A percentile compares a stretch with the other conserved stretches of the same genome.
Conservation (phyloP, 2,329 filamentous ascomycete species). For the Fusarium sp. region DNA sequence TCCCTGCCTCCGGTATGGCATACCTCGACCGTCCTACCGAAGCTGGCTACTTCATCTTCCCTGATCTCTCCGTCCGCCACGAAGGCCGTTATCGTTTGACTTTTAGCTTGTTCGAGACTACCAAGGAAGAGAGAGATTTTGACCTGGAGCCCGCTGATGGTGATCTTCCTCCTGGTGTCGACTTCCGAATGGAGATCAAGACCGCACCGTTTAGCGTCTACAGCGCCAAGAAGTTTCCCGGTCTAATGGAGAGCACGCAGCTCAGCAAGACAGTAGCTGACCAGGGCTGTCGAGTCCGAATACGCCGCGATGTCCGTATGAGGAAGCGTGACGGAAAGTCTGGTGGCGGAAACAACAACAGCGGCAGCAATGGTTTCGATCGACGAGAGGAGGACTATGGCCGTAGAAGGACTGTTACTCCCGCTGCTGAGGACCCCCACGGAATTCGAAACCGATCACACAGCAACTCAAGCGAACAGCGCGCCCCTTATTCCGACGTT, state of each 20-base stretch:
- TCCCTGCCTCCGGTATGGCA: slow-evolving; percentile 93
- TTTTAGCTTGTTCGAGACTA: slow-evolving; percentile 93
- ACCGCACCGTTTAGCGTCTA: slow-evolving; percentile 87
- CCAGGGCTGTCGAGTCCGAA: slow-evolving; percentile 95
- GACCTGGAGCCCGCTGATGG: slow-evolving; percentile 63
- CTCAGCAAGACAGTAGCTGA: slow-evolving; percentile 93
- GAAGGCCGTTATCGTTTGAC: slow-evolving; percentile 92
- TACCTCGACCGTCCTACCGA: slow-evolving; percentile 87
- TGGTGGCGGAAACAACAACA: slow-evolving; percentile 53
- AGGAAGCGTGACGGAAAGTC: slow-evolving; percentile 80
- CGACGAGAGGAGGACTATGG: slow-evolving; percentile 73
- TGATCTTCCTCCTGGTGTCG: slow-evolving; percentile 66
- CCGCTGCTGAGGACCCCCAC: slow-evolving; percentile 47
- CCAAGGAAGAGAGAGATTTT: slow-evolving; percentile 83
- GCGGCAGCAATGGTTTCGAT: slow-evolving; percentile 54
- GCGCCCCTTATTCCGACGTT: slow-evolving; percentile 53
- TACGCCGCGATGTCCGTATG: slow-evolving; percentile 93
- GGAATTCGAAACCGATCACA: slow-evolving; percentile 63
- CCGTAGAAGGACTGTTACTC: slow-evolving; percentile 50
- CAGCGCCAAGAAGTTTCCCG: slow-evolving; percentile 98
- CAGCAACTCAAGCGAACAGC: slow-evolving; percentile 66
- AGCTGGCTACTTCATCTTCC: slow-evolving; percentile 95
- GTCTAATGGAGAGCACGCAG: slow-evolving; percentile 85
- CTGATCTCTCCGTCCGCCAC: slow-evolving; percentile 93
- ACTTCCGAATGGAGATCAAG: slow-evolving; percentile 90